Conservation (phyloP, 495 filamentous ascomycete genomes). For the Terfezia boudieri region DNA sequence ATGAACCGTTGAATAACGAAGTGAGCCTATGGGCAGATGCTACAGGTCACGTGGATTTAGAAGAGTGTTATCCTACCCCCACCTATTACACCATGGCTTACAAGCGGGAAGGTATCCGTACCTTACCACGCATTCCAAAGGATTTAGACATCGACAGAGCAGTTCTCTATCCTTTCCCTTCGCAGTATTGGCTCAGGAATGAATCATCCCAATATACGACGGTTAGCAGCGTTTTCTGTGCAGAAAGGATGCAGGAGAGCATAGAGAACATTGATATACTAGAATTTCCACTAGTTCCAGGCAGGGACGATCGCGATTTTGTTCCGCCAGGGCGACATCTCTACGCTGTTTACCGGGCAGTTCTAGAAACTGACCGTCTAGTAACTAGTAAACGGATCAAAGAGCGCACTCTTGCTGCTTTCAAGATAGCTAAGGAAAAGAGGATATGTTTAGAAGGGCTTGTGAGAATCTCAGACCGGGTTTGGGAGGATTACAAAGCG, state of each 20-base stretch:
- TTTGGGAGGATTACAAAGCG: background rate
- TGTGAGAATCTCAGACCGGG: background rate
- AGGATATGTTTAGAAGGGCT: conserved; percentile 5
- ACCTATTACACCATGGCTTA: conserved; percentile 6
- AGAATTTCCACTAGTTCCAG: conserved; percentile 8
- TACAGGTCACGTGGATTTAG: conserved; percentile 7
- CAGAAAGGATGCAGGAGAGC: conserved; percentile 1
- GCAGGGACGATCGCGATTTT: conserved; percentile 11
- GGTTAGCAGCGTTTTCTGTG: too few relatives aligned
- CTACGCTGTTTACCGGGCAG: conserved; percentile 5
- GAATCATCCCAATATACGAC: background rate
- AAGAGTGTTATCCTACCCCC: conserved; percentile 12
- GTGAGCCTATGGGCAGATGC: conserved; percentile 6
- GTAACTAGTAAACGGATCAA: conserved; percentile 1
- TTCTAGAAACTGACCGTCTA: conserved; percentile 8
- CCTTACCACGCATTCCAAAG: conserved; percentile 1
- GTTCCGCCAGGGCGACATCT: conserved; percentile 9
- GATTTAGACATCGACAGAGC: conserved; percentile 9
- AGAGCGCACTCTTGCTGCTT: conserved; percentile 1
- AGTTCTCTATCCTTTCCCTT: conserved; percentile 6
- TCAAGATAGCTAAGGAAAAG: conserved; percentile 4
- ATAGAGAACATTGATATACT: conserved; percentile 4
- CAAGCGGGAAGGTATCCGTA: background rate
- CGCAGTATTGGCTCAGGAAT: background rate
- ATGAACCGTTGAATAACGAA: conserved; percentile 3